A percentile compares a stretch with the other conserved stretches of the same genome.
phyloP scores from a whole-genome alignment of 2,329 filamentous ascomycete genomes.

The Clarireedia homoeocarpa region DNA sequence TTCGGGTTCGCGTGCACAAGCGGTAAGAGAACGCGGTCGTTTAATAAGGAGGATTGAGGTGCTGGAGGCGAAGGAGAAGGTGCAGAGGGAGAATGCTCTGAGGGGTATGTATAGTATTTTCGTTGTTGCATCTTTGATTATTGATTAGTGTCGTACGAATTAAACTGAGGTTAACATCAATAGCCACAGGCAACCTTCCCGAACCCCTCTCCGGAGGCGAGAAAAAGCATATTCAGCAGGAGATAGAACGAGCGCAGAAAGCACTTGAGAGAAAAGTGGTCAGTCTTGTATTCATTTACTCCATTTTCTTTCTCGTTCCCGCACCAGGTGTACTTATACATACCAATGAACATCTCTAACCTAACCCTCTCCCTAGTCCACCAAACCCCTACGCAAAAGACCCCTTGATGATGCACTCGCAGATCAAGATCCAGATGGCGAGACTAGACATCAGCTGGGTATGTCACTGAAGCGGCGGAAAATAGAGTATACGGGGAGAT shows the following conservation, averaged over 20 bases:
- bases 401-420: not conserved
- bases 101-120: slow-evolving; percentile 3
- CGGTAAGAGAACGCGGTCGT: not conserved
- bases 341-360: not conserved
- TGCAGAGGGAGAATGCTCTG: not conserved
- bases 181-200: slow-evolving; percentile 7
- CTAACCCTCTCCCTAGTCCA: not conserved
- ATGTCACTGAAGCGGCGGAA: slow-evolving; percentile 3
- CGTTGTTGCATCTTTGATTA: not conserved
- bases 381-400: not conserved
- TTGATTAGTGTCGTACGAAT: not conserved
- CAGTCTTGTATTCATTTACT: not conserved
- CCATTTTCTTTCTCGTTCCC: no score
- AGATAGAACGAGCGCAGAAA: slow-evolving; percentile 4
- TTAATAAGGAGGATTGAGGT: slow-evolving; percentile 6
- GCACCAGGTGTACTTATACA: not conserved
- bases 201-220: slow-evolving; percentile 11
- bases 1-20: not conserved
- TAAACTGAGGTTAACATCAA: not conserved
- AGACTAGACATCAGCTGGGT: slow-evolving; percentile 1
- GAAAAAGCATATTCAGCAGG: slow-evolving; percentile 7
- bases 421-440: slow-evolving; percentile 1
- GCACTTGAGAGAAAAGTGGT: slow-evolving; percentile 6
- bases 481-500: slow-evolving; percentile 1
- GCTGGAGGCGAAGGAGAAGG: slow-evolving; percentile 6